Evolutionary conservation across 768 basidiomycete species (phyloP).

Genomic region (Auricularia auricula-judae): DNA sequence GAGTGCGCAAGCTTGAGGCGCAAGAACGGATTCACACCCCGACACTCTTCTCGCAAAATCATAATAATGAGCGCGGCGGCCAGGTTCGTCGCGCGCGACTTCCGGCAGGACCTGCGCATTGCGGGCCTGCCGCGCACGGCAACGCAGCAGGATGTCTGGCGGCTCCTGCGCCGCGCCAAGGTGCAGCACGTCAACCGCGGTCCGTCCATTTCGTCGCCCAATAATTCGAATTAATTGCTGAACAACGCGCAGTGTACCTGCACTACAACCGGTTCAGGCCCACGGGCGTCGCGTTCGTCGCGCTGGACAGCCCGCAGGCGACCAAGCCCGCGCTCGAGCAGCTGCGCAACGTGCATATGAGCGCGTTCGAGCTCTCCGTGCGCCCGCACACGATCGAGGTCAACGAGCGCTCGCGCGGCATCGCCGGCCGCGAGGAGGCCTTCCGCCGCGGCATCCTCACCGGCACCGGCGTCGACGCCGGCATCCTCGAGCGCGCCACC

Average conservation of each 20-base stretch:
- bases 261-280: conserved; percentile 52
- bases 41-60: neutral
- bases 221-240: neutral
- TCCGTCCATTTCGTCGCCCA: neutral
- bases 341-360: conserved; percentile 34
- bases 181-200: neutral
- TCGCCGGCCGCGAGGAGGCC: conserved; percentile 29
- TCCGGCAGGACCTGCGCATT: neutral
- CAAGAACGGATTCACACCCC: neutral
- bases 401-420: conserved; percentile 24
- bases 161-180: neutral
- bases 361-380: conserved; percentile 29
- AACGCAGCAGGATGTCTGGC: neutral
- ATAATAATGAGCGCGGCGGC: neutral
- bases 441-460: conserved; percentile 23
- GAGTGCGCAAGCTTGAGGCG: neutral
- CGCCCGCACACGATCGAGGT: neutral
- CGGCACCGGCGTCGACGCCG: conserved; percentile 41
- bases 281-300: conserved; percentile 47
- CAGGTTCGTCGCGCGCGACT: neutral
- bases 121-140: neutral
- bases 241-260: conserved; percentile 34
- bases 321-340: conserved; percentile 28
- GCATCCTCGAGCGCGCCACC: conserved; percentile 35
- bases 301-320: conserved; percentile 37